A percentile compares a stretch with the other conserved stretches of the same genome.
Conservation (phyloP, 108 stramenopile genomes). For the Cafeteria roenbergensis region DNA sequence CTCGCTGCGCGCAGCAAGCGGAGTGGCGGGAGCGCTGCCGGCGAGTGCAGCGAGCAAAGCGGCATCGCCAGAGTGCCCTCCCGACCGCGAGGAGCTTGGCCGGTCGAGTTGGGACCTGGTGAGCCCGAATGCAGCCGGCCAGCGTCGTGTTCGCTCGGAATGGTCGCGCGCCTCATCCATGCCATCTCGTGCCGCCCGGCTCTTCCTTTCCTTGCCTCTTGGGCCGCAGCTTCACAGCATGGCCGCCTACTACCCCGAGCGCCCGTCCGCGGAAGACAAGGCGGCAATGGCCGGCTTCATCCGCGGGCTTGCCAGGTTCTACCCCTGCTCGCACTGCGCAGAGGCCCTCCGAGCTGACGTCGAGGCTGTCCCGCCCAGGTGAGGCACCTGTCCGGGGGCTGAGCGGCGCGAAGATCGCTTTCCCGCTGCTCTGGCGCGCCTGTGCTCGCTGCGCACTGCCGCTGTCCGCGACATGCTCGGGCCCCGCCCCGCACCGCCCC, state of each 20-base stretch:
- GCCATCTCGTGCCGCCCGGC: not conserved
- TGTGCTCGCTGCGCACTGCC: too few species aligned
- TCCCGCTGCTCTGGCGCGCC: too few species aligned
- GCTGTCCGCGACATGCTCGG: too few species aligned
- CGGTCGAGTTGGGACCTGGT: constrained; percentile 15
- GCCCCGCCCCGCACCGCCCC: too few species aligned
- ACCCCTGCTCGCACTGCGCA: constrained; percentile 43
- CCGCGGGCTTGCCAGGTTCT: constrained; percentile 26
- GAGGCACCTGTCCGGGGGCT: too few species aligned
- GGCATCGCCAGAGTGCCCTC: constrained; percentile 5
- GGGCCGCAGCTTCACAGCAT: constrained; percentile 36
- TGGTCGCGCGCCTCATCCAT: not conserved
- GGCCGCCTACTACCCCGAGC: constrained; percentile 44
- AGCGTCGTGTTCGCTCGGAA: not conserved
- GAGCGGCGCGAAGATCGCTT: too few species aligned
- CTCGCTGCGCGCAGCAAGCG: not conserved
- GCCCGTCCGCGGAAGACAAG: constrained; percentile 25
- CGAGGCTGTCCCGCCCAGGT: too few species aligned
- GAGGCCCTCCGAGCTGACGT: constrained; percentile 29
- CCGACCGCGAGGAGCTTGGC: constrained; percentile 18
- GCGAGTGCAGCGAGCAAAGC: not conserved
- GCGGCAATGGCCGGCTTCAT: constrained; percentile 24
- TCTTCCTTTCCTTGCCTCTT: not conserved
- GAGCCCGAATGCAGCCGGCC: too few species aligned
- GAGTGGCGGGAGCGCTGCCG: not conserved